Percentiles rank a stretch among this genome's conserved stretches.
Conservation (phyloP, 768 basidiomycete species). For the Mycena amicta region DNA sequence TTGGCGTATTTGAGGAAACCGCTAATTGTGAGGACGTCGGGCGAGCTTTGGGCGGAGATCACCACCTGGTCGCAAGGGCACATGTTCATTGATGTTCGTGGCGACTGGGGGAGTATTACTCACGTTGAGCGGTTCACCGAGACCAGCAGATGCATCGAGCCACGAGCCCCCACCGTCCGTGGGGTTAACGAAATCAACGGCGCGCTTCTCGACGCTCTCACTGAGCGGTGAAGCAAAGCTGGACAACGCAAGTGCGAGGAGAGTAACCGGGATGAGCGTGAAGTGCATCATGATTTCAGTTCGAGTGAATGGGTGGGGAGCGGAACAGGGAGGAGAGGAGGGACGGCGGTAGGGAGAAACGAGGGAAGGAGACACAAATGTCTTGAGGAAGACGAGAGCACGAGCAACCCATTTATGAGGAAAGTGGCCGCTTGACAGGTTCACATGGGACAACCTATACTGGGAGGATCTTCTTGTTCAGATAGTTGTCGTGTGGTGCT, state of each 20-base stretch:
- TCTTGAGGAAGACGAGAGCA: not conserved
- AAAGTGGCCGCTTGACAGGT: constrained; percentile 3
- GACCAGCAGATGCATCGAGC: constrained; percentile 41
- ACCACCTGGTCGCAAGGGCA: constrained; percentile 23
- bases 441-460: constrained; percentile 1
- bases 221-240: constrained; percentile 1
- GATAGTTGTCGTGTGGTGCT: too few relatives aligned
- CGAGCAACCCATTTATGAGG: constrained; percentile 1
- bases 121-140: constrained; percentile 55
- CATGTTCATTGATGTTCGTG: not conserved
- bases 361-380: constrained; percentile 1
- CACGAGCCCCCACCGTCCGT: constrained; percentile 42
- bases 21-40: constrained; percentile 35
- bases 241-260: constrained; percentile 10
- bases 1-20: constrained; percentile 48
- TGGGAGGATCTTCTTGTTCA: constrained; percentile 4
- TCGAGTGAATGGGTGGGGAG: not conserved
- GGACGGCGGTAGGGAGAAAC: constrained; percentile 1
- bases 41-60: constrained; percentile 49
- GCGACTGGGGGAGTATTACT: constrained; percentile 8
- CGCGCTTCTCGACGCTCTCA: constrained; percentile 6
- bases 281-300: too few relatives aligned
- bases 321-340: not conserved
- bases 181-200: constrained; percentile 37
- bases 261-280: constrained; percentile 5